A percentile compares a stretch with the other conserved stretches of the same genome.
Conservation (phyloP, 306 rosid genomes). For the Prunus dulcis region DNA sequence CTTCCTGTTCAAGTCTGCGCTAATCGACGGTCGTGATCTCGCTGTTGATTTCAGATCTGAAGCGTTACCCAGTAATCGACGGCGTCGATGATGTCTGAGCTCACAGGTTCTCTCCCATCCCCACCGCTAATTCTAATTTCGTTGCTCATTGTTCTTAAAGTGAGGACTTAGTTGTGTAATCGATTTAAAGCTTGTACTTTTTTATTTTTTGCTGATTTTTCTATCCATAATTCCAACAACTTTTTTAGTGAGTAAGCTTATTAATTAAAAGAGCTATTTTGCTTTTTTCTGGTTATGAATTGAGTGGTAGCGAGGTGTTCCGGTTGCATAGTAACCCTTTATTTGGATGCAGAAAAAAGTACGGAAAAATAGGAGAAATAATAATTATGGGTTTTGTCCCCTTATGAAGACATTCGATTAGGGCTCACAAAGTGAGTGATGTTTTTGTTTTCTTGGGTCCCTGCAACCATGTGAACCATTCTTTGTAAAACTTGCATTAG, state of each 20-base stretch:
- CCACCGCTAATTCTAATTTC: constrained; percentile 31
- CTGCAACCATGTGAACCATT: neutral
- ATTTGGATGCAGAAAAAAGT: neutral
- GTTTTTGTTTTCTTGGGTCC: neutral
- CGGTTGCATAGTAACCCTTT: neutral
- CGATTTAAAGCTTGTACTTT: neutral
- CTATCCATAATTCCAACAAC: neutral
- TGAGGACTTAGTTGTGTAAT: neutral
- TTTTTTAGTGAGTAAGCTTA: neutral
- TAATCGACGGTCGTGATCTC: constrained; percentile 30
- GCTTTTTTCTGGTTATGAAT: neutral
- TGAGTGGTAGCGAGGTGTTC: neutral
- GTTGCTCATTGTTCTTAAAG: neutral
- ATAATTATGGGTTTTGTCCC: neutral
- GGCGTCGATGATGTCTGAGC: constrained; percentile 58
- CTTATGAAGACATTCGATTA: neutral
- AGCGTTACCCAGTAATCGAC: constrained; percentile 27
- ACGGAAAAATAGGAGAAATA: neutral
- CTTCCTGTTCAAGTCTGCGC: constrained; percentile 17
- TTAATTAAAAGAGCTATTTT: no score
- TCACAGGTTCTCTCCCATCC: constrained; percentile 28
- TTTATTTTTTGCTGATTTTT: neutral
- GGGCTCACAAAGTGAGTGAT: neutral
- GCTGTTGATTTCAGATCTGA: constrained; percentile 64
- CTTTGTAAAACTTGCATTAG: neutral